Base-by-base conservation (phyloP, 768 basidiomycete species). In the Amanita phalloides region DNA sequence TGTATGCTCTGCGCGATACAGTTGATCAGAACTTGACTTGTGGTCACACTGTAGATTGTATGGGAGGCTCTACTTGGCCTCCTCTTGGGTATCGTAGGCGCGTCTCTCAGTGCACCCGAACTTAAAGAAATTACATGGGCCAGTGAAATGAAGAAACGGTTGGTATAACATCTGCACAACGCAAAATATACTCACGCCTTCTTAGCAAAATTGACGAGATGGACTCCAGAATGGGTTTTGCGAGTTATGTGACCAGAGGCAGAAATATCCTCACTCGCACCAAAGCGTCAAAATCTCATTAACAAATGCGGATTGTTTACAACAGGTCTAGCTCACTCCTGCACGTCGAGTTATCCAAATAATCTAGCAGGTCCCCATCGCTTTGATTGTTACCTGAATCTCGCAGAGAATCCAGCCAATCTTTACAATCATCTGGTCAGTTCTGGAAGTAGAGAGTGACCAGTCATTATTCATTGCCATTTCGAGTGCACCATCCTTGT, bases 71-170 rank as follows among this genome's bases (percentile, higher is more conserved):
- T 88, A 21, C 41, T 80, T 48, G 77, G 81, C 1, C 70, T 90
- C 17, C 57, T 81, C n/a, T 54, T 85, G 8, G 87, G 88, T 20
- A 82, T 79, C 17, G 53, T 90, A 3, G 90, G 88, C 6, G 85
- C 86, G 30, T 78, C 80, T n/a, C 58, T 87, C 54, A 82, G 77
- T 56, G 74, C 84, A 6, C 78, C 87, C 1, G 63, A 72, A 30
- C 66, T 91, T 32, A 88, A 84, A 58, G 86, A 90, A 59, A 87
- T 91, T 54, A 84, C 85, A 32, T 93, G 89, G 90, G 78, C 87
- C 14, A 89, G 86, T 58, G 90, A 94, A 67, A 92, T 92, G 90
- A 77, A 76, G 58, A 82, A 77, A 61, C 75, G 83, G 90, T 90
- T 58, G 57, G 79, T 66, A 14, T 8, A 28, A 45, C 51, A 20